Percentiles rank a stretch among this genome's conserved stretches.
Evolutionary conservation across 2,329 filamentous ascomycete genomes (phyloP).

Genomic region (Immersiporthe knoxdaviesiana): DNA sequence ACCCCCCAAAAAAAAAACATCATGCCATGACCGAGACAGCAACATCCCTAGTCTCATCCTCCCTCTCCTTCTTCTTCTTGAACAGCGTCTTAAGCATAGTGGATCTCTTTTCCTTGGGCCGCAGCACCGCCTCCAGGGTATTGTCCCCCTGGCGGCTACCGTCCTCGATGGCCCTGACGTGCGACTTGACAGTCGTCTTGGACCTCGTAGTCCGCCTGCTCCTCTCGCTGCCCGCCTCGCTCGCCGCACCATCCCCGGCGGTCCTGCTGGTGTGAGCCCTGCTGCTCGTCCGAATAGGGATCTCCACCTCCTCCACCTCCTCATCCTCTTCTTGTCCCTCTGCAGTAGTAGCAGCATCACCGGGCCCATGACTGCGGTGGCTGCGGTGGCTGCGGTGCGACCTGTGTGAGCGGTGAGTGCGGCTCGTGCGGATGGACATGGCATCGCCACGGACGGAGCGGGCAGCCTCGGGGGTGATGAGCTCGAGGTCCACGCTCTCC

Average conservation of each 20-base stretch:
- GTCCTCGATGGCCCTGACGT: slow-evolving; percentile 42
- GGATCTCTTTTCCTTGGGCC: slow-evolving; percentile 49
- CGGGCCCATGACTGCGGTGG: slow-evolving; percentile 27
- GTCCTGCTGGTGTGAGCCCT: slow-evolving; percentile 30
- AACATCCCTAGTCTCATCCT: slow-evolving; percentile 38
- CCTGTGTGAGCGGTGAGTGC: slow-evolving; percentile 42
- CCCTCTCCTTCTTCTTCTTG: slow-evolving; percentile 57
- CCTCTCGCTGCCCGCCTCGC: slow-evolving; percentile 39
- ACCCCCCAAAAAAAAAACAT: not conserved
- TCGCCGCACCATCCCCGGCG: slow-evolving; percentile 24
- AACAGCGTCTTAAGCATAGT: slow-evolving; percentile 64
- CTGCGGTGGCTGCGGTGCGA: slow-evolving; percentile 38
- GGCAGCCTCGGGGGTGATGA: slow-evolving; percentile 61
- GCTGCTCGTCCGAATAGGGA: slow-evolving; percentile 39
- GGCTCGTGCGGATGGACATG: slow-evolving; percentile 43
- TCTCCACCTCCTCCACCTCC: slow-evolving; percentile 26
- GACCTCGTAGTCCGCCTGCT: slow-evolving; percentile 37
- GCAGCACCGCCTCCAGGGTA: slow-evolving; percentile 45
- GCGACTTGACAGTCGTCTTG: slow-evolving; percentile 32
- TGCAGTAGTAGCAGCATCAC: not conserved
- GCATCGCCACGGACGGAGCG: slow-evolving; percentile 44
- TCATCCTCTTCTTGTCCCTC: slow-evolving; percentile 6
- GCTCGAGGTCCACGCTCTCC: slow-evolving; percentile 44
- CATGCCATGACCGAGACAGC: slow-evolving; percentile 27
- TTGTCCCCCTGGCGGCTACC: slow-evolving; percentile 39